These are phyloP conservation scores for Spongospora subterranea DNA, from an alignment of 208 protist genomes.

Conservation along the genomic window DNA sequence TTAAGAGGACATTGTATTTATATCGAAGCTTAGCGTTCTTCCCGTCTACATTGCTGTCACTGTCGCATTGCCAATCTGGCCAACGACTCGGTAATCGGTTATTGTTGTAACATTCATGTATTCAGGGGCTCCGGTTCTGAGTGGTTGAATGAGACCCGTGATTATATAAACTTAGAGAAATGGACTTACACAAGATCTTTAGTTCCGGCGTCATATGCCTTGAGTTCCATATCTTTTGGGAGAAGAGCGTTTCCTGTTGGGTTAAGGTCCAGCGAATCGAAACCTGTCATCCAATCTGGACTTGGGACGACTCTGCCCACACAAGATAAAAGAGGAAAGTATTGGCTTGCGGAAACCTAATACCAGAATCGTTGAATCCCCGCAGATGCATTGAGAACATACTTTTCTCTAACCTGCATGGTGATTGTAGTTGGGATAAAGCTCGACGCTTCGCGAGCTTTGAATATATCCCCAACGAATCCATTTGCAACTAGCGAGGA, in stretches of 20 bases:
- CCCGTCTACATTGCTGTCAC: too few species aligned
- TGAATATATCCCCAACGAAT: neutral
- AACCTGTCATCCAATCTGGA: constrained; percentile 13
- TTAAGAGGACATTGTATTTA: too few species aligned
- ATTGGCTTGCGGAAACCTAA: neutral
- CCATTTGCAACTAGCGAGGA: neutral
- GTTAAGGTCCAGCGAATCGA: neutral
- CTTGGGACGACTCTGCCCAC: neutral
- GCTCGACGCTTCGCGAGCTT: neutral
- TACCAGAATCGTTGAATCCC: neutral
- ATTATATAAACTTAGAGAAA: neutral
- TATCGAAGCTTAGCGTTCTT: too few species aligned
- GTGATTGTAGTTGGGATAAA: neutral
- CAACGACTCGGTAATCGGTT: neutral
- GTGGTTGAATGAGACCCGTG: neutral
- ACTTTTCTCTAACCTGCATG: neutral
- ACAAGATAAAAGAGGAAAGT: constrained; percentile 5
- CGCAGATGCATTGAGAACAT: neutral
- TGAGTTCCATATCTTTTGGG: neutral
- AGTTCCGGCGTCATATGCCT: neutral
- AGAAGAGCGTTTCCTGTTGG: neutral
- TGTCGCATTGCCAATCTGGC: neutral
- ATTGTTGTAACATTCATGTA: neutral
- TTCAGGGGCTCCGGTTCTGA: neutral
- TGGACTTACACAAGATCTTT: neutral